A percentile compares a stretch with the other conserved stretches of the same genome.
Conservation (phyloP, 192 early-diverging fungal genomes). For the Anaeromyces robustus region DNA sequence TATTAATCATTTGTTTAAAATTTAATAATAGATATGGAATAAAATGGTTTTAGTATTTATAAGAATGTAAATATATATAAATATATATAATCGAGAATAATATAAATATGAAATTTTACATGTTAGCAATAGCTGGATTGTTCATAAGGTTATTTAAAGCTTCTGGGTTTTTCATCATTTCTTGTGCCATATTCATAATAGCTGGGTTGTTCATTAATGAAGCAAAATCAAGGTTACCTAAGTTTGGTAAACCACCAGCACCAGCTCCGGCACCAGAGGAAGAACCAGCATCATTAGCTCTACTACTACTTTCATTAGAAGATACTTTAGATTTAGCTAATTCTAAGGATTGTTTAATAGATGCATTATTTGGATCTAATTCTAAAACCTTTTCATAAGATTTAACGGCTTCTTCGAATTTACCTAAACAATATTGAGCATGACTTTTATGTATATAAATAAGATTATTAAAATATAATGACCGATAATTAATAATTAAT, state of each 20-base stretch:
- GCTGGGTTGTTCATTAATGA: constrained; percentile 84
- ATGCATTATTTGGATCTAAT: constrained; percentile 65
- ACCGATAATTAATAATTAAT: too few relatives aligned
- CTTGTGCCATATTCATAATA: constrained; percentile 76
- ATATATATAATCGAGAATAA: too few relatives aligned
- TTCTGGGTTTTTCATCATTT: constrained; percentile 50
- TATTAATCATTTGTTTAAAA: neutral
- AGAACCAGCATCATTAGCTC: constrained; percentile 12
- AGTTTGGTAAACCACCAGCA: constrained; percentile 28
- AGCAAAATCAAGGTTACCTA: constrained; percentile 58
- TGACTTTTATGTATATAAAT: constrained; percentile 37
- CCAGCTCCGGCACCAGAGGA: constrained; percentile 14
- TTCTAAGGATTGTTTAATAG: constrained; percentile 40
- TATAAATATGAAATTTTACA: constrained; percentile 26
- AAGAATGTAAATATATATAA: too few relatives aligned
- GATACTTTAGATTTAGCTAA: neutral
- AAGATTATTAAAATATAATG: neutral
- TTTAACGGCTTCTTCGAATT: constrained; percentile 68
- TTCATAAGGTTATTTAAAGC: constrained; percentile 71
- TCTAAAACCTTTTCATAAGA: constrained; percentile 82
- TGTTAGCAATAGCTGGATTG: constrained; percentile 76
- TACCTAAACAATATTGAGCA: constrained; percentile 76
- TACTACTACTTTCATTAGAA: neutral
- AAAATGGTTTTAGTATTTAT: too few relatives aligned
- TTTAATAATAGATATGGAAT: too few relatives aligned